Base-by-base conservation (phyloP, 2,329 filamentous ascomycete genomes). In the Ramularia collo-cygni region DNA sequence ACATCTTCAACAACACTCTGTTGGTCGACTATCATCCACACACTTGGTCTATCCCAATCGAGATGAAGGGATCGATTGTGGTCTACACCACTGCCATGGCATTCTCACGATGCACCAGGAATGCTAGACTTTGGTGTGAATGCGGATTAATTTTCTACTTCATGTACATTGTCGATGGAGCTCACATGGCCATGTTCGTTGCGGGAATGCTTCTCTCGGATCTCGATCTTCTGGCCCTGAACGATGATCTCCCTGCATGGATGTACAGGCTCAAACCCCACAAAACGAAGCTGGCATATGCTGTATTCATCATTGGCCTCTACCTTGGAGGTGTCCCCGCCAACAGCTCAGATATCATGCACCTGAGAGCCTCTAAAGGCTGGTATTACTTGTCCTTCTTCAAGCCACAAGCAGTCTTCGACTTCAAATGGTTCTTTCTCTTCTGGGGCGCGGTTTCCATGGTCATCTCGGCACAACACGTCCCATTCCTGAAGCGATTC, bases 141-240 rank as follows among this genome's bases (percentile, higher is more conserved):
- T 33, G 67, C 1, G 70, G 56, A 1, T 63, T 85, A 8, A 69
- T 77, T 14, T 65, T 68, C 47, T 85, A 85, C 61, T 83, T 82
- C 54, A 65, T 85, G 55, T 83, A 81, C 57, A 71, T 84, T 37
- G 71, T 71, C 3, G 81, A 85, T 55, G 80, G 77, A 16, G 76
- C 71, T 60, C 77, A 76, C 54, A 75, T 73, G 48, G 68, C 77
- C 12, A 66, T 79, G 59, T 83, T 83, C 55, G 59, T 74, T 9
- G 62, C 69, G 1, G 79, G 79, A 15, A 77, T 81, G 73, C 59
- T 81, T 3, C 66, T 81, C 9, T 73, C 72, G 57, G 77, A 83
- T 43, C 59, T 83, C 19, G 78, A 83, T 48, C 52, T 76, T 4
- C 67, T 80, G 2, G 69, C 72, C 1, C 61, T 59, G 32, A 63